phyloP scores from a whole-genome alignment of 768 basidiomycete genomes.

The Exidia glandulosa region DNA sequence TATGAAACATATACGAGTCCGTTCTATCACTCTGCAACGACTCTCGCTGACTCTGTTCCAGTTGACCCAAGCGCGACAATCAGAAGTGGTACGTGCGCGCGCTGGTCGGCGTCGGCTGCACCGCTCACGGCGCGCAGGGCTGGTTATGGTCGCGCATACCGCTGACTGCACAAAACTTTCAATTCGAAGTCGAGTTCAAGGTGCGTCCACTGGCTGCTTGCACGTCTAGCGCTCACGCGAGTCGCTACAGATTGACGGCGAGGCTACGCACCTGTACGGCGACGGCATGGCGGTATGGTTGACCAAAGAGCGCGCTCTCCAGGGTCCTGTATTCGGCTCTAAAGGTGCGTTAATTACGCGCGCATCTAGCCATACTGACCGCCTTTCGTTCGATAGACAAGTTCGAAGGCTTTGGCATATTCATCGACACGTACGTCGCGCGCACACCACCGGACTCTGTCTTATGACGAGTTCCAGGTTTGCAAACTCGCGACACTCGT shows the following conservation, averaged over 20 bases:
- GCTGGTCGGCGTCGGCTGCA: background rate
- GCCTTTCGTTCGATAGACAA: conserved; percentile 40
- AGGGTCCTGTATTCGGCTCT: conserved; percentile 89
- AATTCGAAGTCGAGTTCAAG: conserved; percentile 93
- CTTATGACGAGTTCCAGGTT: conserved; percentile 38
- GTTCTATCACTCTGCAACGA: background rate
- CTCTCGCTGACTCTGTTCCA: conserved; percentile 6
- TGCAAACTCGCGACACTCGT: conserved; percentile 69
- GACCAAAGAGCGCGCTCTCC: conserved; percentile 64
- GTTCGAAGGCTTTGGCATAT: conserved; percentile 83
- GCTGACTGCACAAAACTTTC: conserved; percentile 63
- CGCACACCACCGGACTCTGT: background rate
- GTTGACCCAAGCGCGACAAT: conserved; percentile 67
- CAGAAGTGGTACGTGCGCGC: conserved; percentile 56
- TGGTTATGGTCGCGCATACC: conserved; percentile 96
- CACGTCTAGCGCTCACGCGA: background rate
- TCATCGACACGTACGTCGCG: conserved; percentile 77
- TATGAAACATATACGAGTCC: conserved; percentile 70
- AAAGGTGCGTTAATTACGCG: conserved; percentile 39
- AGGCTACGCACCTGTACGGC: conserved; percentile 64
- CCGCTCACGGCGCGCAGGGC: conserved; percentile 38
- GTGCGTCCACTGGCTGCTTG: conserved; percentile 26
- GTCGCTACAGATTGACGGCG: conserved; percentile 51
- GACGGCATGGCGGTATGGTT: conserved; percentile 94
- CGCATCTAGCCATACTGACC: background rate